These are phyloP conservation scores for Cercospora sesami DNA, from an alignment of 2,329 filamentous ascomycete species.

Conservation along the genomic window DNA sequence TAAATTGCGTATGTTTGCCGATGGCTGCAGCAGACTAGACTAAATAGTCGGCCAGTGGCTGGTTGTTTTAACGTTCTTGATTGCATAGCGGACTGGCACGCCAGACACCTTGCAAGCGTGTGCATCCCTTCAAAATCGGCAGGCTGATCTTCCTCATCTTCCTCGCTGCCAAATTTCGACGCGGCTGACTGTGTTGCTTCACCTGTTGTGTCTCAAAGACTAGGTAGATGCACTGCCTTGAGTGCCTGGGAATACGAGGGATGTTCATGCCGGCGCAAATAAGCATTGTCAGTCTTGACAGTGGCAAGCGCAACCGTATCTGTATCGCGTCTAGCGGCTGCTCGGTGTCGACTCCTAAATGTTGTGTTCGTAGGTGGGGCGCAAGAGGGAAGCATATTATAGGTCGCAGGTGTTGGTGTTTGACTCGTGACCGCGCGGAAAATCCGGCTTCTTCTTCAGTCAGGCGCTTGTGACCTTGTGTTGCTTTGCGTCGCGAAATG, in stretches of 20 bases:
- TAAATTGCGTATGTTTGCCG: neutral
- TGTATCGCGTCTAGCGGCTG: neutral
- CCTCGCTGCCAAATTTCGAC: neutral
- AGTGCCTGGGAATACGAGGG: neutral
- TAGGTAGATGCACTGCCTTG: neutral
- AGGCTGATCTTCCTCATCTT: neutral
- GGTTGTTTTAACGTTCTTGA: neutral
- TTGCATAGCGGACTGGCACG: neutral
- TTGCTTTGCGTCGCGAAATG: neutral
- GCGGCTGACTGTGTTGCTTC: neutral
- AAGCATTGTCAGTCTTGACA: neutral
- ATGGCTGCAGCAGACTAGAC: neutral
- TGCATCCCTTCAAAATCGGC: neutral
- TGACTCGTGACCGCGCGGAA: neutral
- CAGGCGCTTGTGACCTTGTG: neutral
- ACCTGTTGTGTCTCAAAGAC: neutral
- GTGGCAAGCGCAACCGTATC: neutral
- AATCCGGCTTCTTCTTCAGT: neutral
- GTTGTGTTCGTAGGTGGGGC: neutral
- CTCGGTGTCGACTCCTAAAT: neutral
- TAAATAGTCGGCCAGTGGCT: neutral
- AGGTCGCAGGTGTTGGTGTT: neutral
- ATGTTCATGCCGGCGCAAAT: neutral
- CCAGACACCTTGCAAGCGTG: neutral
- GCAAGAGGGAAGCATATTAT: neutral